A percentile compares a stretch with the other conserved stretches of the same genome.
phyloP scores from a whole-genome alignment of 805 yeast species.

The Spencermartinsiella europaea region DNA sequence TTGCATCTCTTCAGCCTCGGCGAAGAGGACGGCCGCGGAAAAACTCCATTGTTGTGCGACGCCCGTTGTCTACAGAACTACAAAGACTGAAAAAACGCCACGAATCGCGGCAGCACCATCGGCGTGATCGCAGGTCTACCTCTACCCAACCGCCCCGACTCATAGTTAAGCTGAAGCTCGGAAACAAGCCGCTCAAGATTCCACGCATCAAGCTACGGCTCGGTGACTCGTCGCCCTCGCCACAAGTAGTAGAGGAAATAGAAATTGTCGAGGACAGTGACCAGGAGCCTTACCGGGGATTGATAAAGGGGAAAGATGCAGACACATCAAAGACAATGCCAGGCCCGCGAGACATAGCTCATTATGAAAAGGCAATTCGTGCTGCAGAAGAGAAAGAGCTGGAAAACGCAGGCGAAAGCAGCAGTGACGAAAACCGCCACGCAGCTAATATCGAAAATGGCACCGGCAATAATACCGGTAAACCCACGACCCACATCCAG shows the following conservation, averaged over 20 bases:
- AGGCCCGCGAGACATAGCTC: constrained; percentile 41
- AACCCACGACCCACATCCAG: constrained; percentile 24
- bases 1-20: too few species aligned
- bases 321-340: constrained; percentile 62
- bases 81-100: neutral
- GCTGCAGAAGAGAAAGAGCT: constrained; percentile 4
- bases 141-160: neutral
- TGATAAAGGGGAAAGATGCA: constrained; percentile 53
- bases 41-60: neutral
- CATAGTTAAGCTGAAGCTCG: constrained; percentile 2
- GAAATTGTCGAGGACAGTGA: constrained; percentile 15
- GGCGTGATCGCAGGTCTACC: neutral
- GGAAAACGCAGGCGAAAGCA: neutral
- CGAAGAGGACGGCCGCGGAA: constrained; percentile 5
- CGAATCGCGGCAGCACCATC: too few species aligned
- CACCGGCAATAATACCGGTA: neutral
- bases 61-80: neutral
- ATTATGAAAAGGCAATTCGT: constrained; percentile 38
- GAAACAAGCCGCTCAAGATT: constrained; percentile 1
- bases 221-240: neutral
- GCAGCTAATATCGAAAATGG: neutral
- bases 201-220: neutral
- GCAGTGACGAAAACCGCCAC: neutral
- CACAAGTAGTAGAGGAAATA: constrained; percentile 7
- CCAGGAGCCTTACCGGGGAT: constrained; percentile 65